phyloP scores from a whole-genome alignment of 2,329 filamentous ascomycete genomes.

The Cercospora sesami region DNA sequence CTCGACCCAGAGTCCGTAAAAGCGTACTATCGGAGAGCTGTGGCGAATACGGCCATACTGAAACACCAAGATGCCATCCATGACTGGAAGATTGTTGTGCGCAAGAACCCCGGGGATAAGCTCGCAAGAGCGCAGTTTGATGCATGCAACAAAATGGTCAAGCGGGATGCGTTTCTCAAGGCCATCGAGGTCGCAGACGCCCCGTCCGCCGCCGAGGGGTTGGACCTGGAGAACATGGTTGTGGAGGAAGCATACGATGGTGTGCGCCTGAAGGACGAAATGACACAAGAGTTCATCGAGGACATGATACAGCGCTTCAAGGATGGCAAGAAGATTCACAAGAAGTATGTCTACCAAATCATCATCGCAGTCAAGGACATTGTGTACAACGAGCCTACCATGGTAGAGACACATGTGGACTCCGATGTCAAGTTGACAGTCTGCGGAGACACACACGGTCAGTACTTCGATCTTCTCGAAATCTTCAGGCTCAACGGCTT shows the following conservation, averaged over 20 bases:
- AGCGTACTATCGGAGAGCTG: slow-evolving; percentile 91
- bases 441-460: slow-evolving; percentile 95
- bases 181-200: slow-evolving; percentile 93
- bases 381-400: slow-evolving; percentile 88
- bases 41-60: slow-evolving; percentile 88
- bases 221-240: slow-evolving; percentile 81
- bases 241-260: slow-evolving; percentile 88
- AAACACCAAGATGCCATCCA: slow-evolving; percentile 82
- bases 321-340: slow-evolving; percentile 89
- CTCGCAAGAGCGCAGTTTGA: slow-evolving; percentile 87
- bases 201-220: slow-evolving; percentile 84
- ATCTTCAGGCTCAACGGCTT: slow-evolving; percentile 89
- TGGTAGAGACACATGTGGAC: slow-evolving; percentile 88
- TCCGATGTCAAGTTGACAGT: slow-evolving; percentile 81
- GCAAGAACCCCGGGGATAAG: slow-evolving; percentile 82
- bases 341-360: slow-evolving; percentile 98
- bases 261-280: slow-evolving; percentile 70
- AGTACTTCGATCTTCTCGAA: slow-evolving; percentile 97
- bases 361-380: slow-evolving; percentile 85
- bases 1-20: slow-evolving; percentile 86
- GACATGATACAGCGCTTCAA: slow-evolving; percentile 98
- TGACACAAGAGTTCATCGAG: slow-evolving; percentile 95
- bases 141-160: slow-evolving; percentile 93
- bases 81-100: slow-evolving; percentile 89
- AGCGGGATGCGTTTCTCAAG: slow-evolving; percentile 86